Conservation (phyloP, 768 basidiomycete species). For the Russula griseocarnosa region DNA sequence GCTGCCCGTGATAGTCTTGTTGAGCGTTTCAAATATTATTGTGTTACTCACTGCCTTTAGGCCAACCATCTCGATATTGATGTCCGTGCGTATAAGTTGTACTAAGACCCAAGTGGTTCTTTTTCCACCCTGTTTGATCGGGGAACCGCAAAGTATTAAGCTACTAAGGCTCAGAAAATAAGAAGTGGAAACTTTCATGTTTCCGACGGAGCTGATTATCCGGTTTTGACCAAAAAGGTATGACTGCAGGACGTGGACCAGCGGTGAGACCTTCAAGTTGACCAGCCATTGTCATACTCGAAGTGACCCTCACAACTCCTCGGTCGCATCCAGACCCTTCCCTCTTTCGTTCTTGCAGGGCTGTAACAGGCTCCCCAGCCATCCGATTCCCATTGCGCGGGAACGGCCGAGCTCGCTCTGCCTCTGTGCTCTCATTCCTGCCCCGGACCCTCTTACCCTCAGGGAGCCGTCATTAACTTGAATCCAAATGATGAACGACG, state of each 20-base stretch:
- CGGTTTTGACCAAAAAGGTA: conserved; percentile 71
- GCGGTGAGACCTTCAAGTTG: conserved; percentile 77
- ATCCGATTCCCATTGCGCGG: too few relatives aligned
- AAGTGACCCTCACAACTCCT: conserved; percentile 8
- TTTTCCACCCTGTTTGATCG: too few relatives aligned
- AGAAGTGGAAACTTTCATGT: too few relatives aligned
- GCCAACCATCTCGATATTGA: conserved; percentile 89
- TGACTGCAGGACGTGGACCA: conserved; percentile 75
- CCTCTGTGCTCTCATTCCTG: neutral
- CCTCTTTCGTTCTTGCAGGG: too few relatives aligned
- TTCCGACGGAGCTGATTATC: conserved; percentile 83
- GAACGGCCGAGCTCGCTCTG: neutral
- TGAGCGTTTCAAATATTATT: conserved; percentile 91
- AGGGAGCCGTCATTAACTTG: conserved; percentile 2
- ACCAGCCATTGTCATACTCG: conserved; percentile 89
- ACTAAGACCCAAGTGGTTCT: conserved; percentile 92
- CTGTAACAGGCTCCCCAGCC: too few relatives aligned
- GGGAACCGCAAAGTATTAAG: too few relatives aligned
- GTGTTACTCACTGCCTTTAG: conserved; percentile 86
- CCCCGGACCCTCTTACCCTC: conserved; percentile 8
- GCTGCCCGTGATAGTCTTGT: conserved; percentile 92
- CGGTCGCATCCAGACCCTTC: too few relatives aligned
- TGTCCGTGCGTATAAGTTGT: conserved; percentile 92
- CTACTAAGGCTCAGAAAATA: too few relatives aligned
- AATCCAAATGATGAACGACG: too few relatives aligned